These are phyloP conservation scores for Ogataea wickerhamii DNA, from an alignment of 805 yeast genomes.

Conservation along the genomic window DNA sequence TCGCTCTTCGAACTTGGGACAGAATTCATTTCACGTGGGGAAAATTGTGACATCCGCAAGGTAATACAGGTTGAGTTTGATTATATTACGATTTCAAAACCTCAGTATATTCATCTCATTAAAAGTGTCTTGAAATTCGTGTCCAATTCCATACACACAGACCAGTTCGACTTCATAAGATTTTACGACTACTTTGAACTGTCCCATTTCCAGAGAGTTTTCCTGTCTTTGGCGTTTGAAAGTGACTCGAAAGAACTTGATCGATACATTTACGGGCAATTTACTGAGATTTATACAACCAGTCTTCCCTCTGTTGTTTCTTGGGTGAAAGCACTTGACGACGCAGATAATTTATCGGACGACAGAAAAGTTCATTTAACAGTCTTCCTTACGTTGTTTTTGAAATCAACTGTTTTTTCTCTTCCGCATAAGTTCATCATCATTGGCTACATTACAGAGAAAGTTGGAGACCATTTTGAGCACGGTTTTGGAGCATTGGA, in stretches of 20 bases:
- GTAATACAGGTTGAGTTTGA: slow-evolving; percentile 22
- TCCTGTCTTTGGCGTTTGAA: slow-evolving; percentile 28
- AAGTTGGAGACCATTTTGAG: slow-evolving; percentile 1
- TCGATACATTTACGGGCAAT: slow-evolving; percentile 16
- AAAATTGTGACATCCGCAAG: background rate
- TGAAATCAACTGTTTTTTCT: slow-evolving; percentile 24
- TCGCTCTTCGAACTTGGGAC: slow-evolving; percentile 22
- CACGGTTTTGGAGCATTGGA: slow-evolving; percentile 3
- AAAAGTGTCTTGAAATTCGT: background rate
- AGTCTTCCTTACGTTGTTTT: slow-evolving; percentile 19
- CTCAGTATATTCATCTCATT: slow-evolving; percentile 14
- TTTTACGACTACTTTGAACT: slow-evolving; percentile 28
- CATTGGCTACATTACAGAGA: slow-evolving; percentile 11
- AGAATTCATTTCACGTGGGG: background rate
- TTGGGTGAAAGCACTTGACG: slow-evolving; percentile 23
- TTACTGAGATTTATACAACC: slow-evolving; percentile 23
- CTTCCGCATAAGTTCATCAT: slow-evolving; percentile 28
- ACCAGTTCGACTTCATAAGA: slow-evolving; percentile 6
- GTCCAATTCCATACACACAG: background rate
- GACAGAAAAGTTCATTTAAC: background rate
- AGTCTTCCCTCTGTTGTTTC: slow-evolving; percentile 28
- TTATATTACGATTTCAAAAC: slow-evolving; percentile 18
- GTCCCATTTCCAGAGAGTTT: slow-evolving; percentile 24
- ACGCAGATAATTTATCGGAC: slow-evolving; percentile 5
- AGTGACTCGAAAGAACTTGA: slow-evolving; percentile 8